Evolutionary conservation across 352 stramenopile species (phyloP), one percentile per base, ranked within the genome.

Genomic region (Globisporangium recalcitrans): DNA sequence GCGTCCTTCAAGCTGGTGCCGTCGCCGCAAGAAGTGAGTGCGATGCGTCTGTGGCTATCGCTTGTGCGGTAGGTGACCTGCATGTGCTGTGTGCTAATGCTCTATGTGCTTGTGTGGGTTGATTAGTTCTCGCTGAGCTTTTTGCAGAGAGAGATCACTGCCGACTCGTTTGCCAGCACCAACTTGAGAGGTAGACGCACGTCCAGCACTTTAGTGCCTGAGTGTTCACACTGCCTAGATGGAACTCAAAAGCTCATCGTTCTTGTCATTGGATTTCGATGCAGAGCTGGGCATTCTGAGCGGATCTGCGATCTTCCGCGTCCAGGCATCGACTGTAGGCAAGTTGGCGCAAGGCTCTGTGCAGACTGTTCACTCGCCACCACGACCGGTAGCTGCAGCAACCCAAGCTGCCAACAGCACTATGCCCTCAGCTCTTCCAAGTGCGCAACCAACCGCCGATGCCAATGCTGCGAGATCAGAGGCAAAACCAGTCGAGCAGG

Each of bases 281-380:
- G 29, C 48, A 91, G 82, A 94, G 5, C 54, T 96, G 24, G 87
- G 87, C 0, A 82, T 96, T 46, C 29, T 90, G 53, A 90, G 77
- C 58, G 87, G 87, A 7, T 96, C 87, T 34, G 87, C 80, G 21
- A 94, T 96, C 65, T 96, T 96, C 60, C 87, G 85, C 7, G 73
- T 94, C 61, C 78, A 87, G 51, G 36, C 24, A 31, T 19, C 16
- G 16, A 7, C 64, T 22, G 22, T 55, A 60, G 63, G 10, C 22
- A 54, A 32, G 19, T 22, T 58, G 19, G 60, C 16, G 13, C 32
- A 62, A 40, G 26, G 16, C 1, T 38, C 46, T 10, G 3, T 21
- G 21, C 51, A 67, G 11, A 69, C 13, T 51, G 16, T 24, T 26
- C 34, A 36, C 21, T 13, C 49, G 4, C 7, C 36, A 22, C 14